phyloP scores from a whole-genome alignment of 2,329 filamentous ascomycete species.

The Aspergillus terreus region DNA sequence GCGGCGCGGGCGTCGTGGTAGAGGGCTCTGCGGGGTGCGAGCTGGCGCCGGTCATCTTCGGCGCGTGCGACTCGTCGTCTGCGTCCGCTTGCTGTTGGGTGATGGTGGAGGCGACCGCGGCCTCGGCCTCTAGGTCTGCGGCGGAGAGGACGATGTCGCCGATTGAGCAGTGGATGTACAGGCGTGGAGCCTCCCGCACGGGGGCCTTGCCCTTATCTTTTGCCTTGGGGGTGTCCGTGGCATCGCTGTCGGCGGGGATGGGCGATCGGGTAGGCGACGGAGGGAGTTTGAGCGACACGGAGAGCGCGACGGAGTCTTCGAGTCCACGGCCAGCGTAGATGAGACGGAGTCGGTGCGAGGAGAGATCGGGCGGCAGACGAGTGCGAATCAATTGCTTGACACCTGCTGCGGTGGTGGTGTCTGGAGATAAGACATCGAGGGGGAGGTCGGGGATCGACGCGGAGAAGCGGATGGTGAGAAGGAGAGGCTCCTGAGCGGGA shows the following conservation, averaged over 20 bases:
- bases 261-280: constrained; percentile 50
- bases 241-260: constrained; percentile 18
- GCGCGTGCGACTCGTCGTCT: background rate
- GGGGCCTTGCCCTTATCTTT: constrained; percentile 65
- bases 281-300: constrained; percentile 62
- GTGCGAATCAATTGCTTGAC: constrained; percentile 79
- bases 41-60: constrained; percentile 1
- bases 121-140: constrained; percentile 67
- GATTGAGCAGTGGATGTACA: constrained; percentile 93
- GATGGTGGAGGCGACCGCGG: constrained; percentile 32
- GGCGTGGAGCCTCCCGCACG: constrained; percentile 52
- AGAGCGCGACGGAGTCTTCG: constrained; percentile 66
- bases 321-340: constrained; percentile 89
- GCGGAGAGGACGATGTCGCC: constrained; percentile 68
- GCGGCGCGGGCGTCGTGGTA: constrained; percentile 55
- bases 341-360: constrained; percentile 72
- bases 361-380: constrained; percentile 60
- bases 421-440: constrained; percentile 67
- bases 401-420: constrained; percentile 67
- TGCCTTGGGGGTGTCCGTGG: constrained; percentile 8
- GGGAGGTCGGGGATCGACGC: constrained; percentile 77
- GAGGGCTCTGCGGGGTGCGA: constrained; percentile 10
- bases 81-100: constrained; percentile 13
- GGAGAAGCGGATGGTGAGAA: constrained; percentile 87
- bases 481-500: constrained; percentile 43